A percentile compares a stretch with the other conserved stretches of the same genome.
phyloP scores from a whole-genome alignment of 2,329 filamentous ascomycete genomes.

The Cordyceps pruinosa region DNA sequence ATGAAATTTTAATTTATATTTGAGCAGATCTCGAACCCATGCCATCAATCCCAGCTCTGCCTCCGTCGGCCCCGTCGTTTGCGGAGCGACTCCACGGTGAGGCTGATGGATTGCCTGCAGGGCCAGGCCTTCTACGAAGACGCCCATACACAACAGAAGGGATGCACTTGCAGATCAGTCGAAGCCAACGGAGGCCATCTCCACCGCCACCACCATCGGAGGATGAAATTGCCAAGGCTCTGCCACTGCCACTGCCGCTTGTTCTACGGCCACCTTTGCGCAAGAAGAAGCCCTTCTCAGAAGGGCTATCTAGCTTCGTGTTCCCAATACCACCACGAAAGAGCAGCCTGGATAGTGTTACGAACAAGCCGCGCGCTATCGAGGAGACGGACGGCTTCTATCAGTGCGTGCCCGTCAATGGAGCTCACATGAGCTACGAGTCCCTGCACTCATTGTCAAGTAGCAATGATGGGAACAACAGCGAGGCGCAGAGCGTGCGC shows the following conservation, averaged over 20 bases:
- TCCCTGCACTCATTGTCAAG: constrained; percentile 43
- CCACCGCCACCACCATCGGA: background rate
- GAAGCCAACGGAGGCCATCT: constrained; percentile 14
- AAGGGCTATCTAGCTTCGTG: constrained; percentile 51
- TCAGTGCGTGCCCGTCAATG: constrained; percentile 40
- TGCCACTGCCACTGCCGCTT: constrained; percentile 49
- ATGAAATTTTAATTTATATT: background rate
- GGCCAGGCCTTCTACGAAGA: constrained; percentile 15
- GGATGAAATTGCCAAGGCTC: background rate
- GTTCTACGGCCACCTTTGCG: constrained; percentile 53
- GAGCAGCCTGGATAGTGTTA: constrained; percentile 43
- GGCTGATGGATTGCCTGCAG: constrained; percentile 28
- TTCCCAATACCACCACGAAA: constrained; percentile 37
- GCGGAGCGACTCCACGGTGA: constrained; percentile 47
- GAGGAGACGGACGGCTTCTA: constrained; percentile 51
- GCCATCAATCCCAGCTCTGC: constrained; percentile 51
- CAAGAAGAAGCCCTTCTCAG: constrained; percentile 61
- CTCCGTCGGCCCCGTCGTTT: constrained; percentile 51
- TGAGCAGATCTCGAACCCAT: constrained; percentile 35
- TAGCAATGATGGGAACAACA: constrained; percentile 33
- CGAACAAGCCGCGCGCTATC: constrained; percentile 47
- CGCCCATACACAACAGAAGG: constrained; percentile 23
- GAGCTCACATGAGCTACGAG: constrained; percentile 34
- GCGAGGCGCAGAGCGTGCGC: constrained; percentile 31
- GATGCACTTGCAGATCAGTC: background rate